Base-by-base conservation (phyloP, 345 rosid species). In the Eucalyptus albens region DNA sequence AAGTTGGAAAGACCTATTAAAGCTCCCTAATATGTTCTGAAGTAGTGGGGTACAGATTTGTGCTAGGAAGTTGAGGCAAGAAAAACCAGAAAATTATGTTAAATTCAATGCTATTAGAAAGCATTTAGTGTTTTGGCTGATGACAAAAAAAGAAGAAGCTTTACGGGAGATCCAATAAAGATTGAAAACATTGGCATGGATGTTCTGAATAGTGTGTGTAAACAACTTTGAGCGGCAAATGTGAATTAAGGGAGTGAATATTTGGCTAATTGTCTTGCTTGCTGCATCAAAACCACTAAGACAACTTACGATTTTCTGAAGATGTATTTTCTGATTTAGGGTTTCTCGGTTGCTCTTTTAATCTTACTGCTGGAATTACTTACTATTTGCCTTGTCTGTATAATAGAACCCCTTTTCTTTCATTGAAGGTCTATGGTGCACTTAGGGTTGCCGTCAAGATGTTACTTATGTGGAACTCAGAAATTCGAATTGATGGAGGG, bases 381-480 rank as follows among this genome's bases (percentile, higher is more conserved):
- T 85, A 65, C 49, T n/a, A 87, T 50, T 86, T 40, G 88, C 37
- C 55, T 22, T 86, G 31, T 88, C 50, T 56, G 31, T 87, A 42
- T 22, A 53, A 53, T 86, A 42, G 69, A 86, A 27, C 50, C 53
- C 47, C 88, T 45, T 55, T 86, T 72, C 37, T 77, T 72, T 88
- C 90, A 91, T 82, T 94, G 94, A 94, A 97, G 99, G 99, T 97
- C 62, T 97, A 67, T 93, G 99, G 99, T 85, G 99, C 99, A 89
- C 95, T 97, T 88, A 93, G 99, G 92, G 97, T 98, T 93, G 93
- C 95, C 69, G 93, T 96, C 53, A 98, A 98, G 93, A 97, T 98
- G 95, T 91, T 98, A 91, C 97, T 98, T 87, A 96, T 98, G 99
- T 95, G 96, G 97, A 98, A 98, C 94, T 97, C 99, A 88, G 93